phyloP scores from a whole-genome alignment of 805 yeast species.

The Kuraishia ogatae region DNA sequence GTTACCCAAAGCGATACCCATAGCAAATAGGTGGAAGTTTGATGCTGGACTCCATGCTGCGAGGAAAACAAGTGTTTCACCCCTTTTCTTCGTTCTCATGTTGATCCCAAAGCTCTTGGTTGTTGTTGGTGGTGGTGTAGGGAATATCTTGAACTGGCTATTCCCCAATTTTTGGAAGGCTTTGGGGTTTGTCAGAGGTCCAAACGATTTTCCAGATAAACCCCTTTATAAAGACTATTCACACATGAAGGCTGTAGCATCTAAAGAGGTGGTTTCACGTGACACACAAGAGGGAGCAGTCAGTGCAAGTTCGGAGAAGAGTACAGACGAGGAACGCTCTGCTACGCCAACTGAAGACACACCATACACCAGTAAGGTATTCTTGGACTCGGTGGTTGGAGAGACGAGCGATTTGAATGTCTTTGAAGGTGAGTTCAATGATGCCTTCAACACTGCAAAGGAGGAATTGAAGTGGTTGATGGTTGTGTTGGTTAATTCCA shows the following conservation, averaged over 20 bases:
- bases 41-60: slow-evolving; percentile 18
- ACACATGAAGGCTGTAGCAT: slow-evolving; percentile 7
- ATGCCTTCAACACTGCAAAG: slow-evolving; percentile 29
- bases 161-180: slow-evolving; percentile 24
- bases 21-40: slow-evolving; percentile 26
- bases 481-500: slow-evolving; percentile 41
- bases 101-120: slow-evolving; percentile 46
- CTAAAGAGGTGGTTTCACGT: neutral
- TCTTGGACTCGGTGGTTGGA: slow-evolving; percentile 12
- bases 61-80: slow-evolving; percentile 14
- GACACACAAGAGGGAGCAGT: slow-evolving; percentile 7
- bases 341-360: slow-evolving; percentile 10
- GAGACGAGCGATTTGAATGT: slow-evolving; percentile 19
- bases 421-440: slow-evolving; percentile 28
- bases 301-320: slow-evolving; percentile 1
- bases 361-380: slow-evolving; percentile 4
- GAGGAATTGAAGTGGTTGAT: slow-evolving; percentile 40
- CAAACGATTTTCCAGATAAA: slow-evolving; percentile 20
- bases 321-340: slow-evolving; percentile 9
- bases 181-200: slow-evolving; percentile 18
- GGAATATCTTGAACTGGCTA: slow-evolving; percentile 21
- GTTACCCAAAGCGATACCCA: slow-evolving; percentile 26
- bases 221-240: slow-evolving; percentile 13
- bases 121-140: slow-evolving; percentile 29
- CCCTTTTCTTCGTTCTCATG: slow-evolving; percentile 42